phyloP scores from a whole-genome alignment of 192 early-diverging fungal genomes.

The Linnemannia exigua region DNA sequence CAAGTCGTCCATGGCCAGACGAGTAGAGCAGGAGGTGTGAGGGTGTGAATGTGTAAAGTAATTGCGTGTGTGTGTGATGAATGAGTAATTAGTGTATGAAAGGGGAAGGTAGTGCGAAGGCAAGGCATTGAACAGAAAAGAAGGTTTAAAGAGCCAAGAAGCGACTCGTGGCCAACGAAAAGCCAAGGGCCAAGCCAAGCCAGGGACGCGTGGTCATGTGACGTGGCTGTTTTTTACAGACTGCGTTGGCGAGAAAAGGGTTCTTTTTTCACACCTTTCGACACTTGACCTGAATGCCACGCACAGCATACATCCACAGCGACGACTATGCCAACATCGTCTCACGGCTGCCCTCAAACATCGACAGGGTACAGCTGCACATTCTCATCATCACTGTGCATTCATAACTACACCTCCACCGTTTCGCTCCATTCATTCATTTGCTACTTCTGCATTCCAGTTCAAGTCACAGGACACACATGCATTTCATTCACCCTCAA shows the following conservation, averaged over 20 bases:
- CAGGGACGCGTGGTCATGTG: background rate
- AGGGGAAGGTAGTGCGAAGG: no score
- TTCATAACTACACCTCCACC: background rate
- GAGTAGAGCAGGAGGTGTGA: no score
- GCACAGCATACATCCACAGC: conserved; percentile 49
- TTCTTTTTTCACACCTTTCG: background rate
- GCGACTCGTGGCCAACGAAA: background rate
- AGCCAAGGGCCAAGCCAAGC: background rate
- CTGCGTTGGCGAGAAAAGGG: background rate
- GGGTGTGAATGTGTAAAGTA: no score
- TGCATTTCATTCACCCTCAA: background rate
- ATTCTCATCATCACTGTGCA: background rate
- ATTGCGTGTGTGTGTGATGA: no score
- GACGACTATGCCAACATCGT: conserved; percentile 36
- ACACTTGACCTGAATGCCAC: background rate
- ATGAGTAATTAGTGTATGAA: background rate
- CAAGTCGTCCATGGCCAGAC: no score
- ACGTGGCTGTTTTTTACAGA: background rate
- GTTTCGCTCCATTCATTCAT: background rate
- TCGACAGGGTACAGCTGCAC: conserved; percentile 29
- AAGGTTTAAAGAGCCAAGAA: background rate
- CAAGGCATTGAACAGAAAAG: background rate
- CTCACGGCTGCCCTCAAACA: conserved; percentile 52
- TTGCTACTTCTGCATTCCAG: no score
- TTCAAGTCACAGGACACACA: background rate